Percentiles rank a stretch among this genome's conserved stretches.
phyloP scores from a whole-genome alignment of 192 early-diverging fungal genomes.

The Gamsiella multidivaricata region DNA sequence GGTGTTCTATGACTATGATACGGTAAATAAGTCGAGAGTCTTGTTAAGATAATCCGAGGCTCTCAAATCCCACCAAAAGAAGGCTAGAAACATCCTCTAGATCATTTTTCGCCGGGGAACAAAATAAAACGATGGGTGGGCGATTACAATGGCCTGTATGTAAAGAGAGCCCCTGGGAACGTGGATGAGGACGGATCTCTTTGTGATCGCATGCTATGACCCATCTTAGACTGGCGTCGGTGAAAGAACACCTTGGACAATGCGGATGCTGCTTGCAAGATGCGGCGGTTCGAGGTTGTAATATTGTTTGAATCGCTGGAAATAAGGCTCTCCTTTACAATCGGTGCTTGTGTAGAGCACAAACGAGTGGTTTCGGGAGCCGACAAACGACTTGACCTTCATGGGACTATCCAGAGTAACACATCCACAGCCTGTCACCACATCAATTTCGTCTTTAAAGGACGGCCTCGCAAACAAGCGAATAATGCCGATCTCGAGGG shows the following conservation, averaged over 20 bases:
- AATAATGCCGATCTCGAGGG: constrained; percentile 4
- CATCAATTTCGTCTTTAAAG: constrained; percentile 5
- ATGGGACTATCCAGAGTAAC: constrained; percentile 15
- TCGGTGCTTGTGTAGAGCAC: not conserved
- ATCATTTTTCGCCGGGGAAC: too few relatives aligned
- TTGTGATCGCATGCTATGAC: too few relatives aligned
- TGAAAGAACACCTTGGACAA: constrained; percentile 22
- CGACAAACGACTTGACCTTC: constrained; percentile 31
- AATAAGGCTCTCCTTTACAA: constrained; percentile 11
- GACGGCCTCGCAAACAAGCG: constrained; percentile 13
- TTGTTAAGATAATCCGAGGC: too few relatives aligned
- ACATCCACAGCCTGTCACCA: constrained; percentile 31
- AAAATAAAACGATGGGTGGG: too few relatives aligned
- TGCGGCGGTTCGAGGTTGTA: constrained; percentile 19
- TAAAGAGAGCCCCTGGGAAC: too few relatives aligned
- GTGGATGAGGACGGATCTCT: too few relatives aligned
- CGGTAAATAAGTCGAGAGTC: too few relatives aligned
- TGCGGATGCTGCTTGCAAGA: constrained; percentile 15
- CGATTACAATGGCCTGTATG: too few relatives aligned
- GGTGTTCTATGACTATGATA: too few relatives aligned
- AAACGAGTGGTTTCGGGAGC: constrained; percentile 30
- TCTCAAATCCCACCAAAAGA: too few relatives aligned
- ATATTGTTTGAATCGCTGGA: constrained; percentile 17
- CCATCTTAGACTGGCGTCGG: not conserved
- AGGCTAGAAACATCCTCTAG: too few relatives aligned